A percentile compares a stretch with the other conserved stretches of the same genome.
These are phyloP conservation scores for Fonsecaea multimorphosa DNA, from an alignment of 2,329 filamentous ascomycete genomes.

Conservation along the genomic window DNA sequence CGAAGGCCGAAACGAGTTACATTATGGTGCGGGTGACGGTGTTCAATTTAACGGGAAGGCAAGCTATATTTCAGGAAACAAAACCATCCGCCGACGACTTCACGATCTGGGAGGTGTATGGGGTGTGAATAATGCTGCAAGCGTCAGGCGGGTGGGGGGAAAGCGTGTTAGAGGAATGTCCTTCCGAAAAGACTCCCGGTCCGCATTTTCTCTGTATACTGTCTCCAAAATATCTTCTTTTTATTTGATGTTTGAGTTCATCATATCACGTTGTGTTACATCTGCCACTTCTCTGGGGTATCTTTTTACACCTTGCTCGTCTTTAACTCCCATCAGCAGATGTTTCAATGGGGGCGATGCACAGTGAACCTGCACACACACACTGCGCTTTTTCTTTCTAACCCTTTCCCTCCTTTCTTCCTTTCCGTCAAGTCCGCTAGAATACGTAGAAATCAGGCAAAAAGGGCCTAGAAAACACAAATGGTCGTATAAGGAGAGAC, in stretches of 20 bases:
- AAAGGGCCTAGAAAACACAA: constrained; percentile 12
- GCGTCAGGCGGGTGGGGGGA: background rate
- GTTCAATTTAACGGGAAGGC: background rate
- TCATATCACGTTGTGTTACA: background rate
- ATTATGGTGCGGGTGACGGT: too few species aligned
- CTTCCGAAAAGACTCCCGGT: background rate
- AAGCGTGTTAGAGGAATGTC: background rate
- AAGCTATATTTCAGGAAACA: background rate
- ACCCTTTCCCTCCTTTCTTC: background rate
- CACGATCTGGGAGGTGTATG: background rate
- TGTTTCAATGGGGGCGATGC: background rate
- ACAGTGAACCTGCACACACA: background rate
- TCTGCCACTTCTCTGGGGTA: background rate
- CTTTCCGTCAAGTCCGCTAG: background rate
- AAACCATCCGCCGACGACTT: background rate
- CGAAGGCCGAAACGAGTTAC: too few species aligned
- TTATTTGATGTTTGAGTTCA: background rate
- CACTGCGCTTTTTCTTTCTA: background rate
- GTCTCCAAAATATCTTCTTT: too few species aligned
- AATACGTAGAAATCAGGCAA: background rate
- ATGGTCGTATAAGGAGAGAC: constrained; percentile 26
- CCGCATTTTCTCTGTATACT: too few species aligned
- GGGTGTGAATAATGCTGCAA: background rate
- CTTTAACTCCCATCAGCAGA: background rate
- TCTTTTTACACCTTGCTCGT: background rate